Base-by-base conservation (phyloP, 2,329 filamentous ascomycete genomes). In the Plectosphaerella cucumerina region DNA sequence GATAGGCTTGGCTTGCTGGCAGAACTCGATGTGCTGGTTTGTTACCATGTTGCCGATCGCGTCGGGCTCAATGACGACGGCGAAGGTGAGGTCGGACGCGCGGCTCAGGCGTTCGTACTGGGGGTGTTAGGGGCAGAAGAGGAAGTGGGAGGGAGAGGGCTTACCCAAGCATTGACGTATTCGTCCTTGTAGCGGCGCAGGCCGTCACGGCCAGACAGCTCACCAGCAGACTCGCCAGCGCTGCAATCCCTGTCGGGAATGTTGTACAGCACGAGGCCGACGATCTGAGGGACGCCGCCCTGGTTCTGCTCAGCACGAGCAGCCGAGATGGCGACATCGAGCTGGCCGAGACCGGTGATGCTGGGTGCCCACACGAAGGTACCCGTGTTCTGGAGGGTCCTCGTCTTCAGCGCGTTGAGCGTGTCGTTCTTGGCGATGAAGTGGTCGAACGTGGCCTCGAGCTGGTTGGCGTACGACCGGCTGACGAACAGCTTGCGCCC, bases 401-500 rank as follows among this genome's bases (percentile, higher is more conserved):
- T 62, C 20, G 62, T 60, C 49, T 65, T 65, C 33, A 60, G 59
- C 42, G 67, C 65, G 55, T 71, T 72, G 48, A 62, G 48, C 6
- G 53, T 48, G 55, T 73, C 70, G 33, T 63, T 63, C 47, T 61
- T 58, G 14, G 56, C 56, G 17, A 64, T 54, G 61, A 73, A 73
- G 42, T 63, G 55, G 5, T 59, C 56, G 49, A 67, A 58, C 11
- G 71, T 72, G 47, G 63, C 51, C 18, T 68, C 61, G 23, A 74
- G 62, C 58, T 72, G 67, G 26, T 44, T 54, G 11, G 70, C 64
- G 58, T 71, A 74, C 23, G 53, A 53, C 31, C 65, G 65, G 59
- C 72, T 73, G 53, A 68, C 68, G 58, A 74, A 77, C 26, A 80
- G 62, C 5, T 66, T 70, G 56, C 72, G 74, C 48, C 71, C 71